These are phyloP conservation scores for Puccinia horiana DNA, from an alignment of 1,284 basidiomycete species.

Conservation along the genomic window DNA sequence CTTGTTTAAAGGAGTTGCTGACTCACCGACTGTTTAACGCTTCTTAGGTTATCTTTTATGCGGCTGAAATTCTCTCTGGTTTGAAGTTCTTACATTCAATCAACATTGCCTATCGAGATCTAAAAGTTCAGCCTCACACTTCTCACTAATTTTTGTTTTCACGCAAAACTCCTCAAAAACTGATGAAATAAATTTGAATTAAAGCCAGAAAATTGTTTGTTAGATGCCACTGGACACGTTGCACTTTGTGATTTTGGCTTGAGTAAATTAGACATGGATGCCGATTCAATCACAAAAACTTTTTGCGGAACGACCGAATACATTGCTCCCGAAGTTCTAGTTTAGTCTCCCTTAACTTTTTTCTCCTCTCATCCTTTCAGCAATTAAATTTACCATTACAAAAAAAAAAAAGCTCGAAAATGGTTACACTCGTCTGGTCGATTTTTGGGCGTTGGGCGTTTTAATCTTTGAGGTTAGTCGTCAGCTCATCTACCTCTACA, in stretches of 20 bases:
- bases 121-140: slow-evolving; percentile 16
- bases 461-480: slow-evolving; percentile 49
- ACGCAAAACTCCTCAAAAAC: too few species aligned
- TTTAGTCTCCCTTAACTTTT: slow-evolving; percentile 10
- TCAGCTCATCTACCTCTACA: not conserved
- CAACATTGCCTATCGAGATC: slow-evolving; percentile 56
- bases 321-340: slow-evolving; percentile 59
- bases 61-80: slow-evolving; percentile 57
- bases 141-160: not conserved
- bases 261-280: slow-evolving; percentile 58
- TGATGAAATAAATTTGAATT: too few species aligned
- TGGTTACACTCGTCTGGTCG: slow-evolving; percentile 59
- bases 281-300: slow-evolving; percentile 59
- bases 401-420: slow-evolving; percentile 55
- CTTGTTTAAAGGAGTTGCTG: not conserved
- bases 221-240: slow-evolving; percentile 57
- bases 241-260: slow-evolving; percentile 58
- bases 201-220: slow-evolving; percentile 57
- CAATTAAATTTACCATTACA: not conserved
- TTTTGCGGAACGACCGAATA: slow-evolving; percentile 61
- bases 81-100: slow-evolving; percentile 55
- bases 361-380: not conserved
- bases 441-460: slow-evolving; percentile 60
- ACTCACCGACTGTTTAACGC: not conserved
- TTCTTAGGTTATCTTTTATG: slow-evolving; percentile 55